A percentile compares a stretch with the other conserved stretches of the same genome.
phyloP scores from a whole-genome alignment of 768 basidiomycete genomes.

The Mycena galericulata region DNA sequence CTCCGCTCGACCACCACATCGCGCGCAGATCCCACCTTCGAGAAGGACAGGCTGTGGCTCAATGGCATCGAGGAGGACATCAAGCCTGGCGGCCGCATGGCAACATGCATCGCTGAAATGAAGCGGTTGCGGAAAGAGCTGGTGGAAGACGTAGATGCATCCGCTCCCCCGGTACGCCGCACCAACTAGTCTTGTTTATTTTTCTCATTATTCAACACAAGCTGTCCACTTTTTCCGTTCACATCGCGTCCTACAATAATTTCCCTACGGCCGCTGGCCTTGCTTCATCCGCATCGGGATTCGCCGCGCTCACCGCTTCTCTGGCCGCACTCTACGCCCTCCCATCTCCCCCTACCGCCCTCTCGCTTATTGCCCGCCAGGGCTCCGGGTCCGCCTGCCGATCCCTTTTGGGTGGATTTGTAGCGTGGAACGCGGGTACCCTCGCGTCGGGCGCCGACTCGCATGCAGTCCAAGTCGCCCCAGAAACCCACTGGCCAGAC shows the following conservation, averaged over 20 bases:
- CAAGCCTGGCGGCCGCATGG: conserved; percentile 80
- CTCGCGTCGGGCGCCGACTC: conserved; percentile 83
- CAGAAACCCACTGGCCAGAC: conserved; percentile 91
- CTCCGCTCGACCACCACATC: conserved; percentile 94
- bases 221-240: conserved; percentile 81
- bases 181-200: neutral
- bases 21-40: conserved; percentile 80
- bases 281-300: conserved; percentile 96
- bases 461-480: conserved; percentile 88
- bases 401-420: conserved; percentile 96
- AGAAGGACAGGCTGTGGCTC: conserved; percentile 89
- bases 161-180: conserved; percentile 71
- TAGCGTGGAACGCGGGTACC: conserved; percentile 90
- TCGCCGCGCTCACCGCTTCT: conserved; percentile 93
- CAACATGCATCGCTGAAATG: conserved; percentile 91
- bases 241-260: conserved; percentile 97
- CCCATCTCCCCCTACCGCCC: conserved; percentile 78
- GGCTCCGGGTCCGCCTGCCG: conserved; percentile 98
- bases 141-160: conserved; percentile 78
- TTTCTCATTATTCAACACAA: conserved; percentile 43
- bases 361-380: conserved; percentile 95
- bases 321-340: conserved; percentile 89
- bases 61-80: conserved; percentile 95
- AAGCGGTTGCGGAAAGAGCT: conserved; percentile 75
- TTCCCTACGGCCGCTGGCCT: conserved; percentile 99